Conservation (phyloP, 23 red algal genomes). For the Gracilariopsis chorda region DNA sequence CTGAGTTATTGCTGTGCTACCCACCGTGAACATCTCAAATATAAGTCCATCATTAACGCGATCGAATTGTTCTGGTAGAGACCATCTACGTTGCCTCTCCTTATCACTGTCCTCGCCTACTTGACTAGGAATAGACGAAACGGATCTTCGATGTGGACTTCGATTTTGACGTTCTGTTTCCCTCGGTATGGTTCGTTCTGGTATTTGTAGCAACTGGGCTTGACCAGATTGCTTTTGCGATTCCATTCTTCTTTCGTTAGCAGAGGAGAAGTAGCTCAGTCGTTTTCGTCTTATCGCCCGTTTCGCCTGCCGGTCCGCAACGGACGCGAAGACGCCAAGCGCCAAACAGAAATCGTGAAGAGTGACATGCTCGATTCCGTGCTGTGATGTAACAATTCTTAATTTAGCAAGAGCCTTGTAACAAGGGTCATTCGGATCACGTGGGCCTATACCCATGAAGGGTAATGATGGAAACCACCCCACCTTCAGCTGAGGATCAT, state of each 20-base stretch:
- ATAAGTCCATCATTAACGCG: not conserved
- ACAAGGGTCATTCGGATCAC: slow-evolving; percentile 43
- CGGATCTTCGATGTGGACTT: not conserved
- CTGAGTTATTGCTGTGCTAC: slow-evolving; percentile 2
- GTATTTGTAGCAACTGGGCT: not conserved
- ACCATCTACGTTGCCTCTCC: not conserved
- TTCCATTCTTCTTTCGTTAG: not conserved
- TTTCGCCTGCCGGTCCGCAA: slow-evolving; percentile 50
- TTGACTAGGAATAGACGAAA: not conserved
- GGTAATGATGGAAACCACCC: slow-evolving; percentile 2
- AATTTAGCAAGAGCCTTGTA: slow-evolving; percentile 60
- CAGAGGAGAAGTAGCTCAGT: too few species aligned
- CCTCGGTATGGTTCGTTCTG: not conserved
- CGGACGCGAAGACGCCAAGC: slow-evolving; percentile 8
- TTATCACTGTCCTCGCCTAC: not conserved
- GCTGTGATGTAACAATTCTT: slow-evolving; percentile 34
- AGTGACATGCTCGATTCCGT: slow-evolving; percentile 46
- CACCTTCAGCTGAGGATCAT: slow-evolving; percentile 19
- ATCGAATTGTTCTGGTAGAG: not conserved
- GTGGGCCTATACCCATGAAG: slow-evolving; percentile 21
- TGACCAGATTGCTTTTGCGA: not conserved
- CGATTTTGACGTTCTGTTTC: not conserved
- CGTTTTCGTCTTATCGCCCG: not conserved
- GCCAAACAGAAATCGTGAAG: slow-evolving; percentile 33
- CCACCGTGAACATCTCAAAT: not conserved